Base-by-base conservation (phyloP, 257 asterid genomes). In the Solanum neorickii region DNA sequence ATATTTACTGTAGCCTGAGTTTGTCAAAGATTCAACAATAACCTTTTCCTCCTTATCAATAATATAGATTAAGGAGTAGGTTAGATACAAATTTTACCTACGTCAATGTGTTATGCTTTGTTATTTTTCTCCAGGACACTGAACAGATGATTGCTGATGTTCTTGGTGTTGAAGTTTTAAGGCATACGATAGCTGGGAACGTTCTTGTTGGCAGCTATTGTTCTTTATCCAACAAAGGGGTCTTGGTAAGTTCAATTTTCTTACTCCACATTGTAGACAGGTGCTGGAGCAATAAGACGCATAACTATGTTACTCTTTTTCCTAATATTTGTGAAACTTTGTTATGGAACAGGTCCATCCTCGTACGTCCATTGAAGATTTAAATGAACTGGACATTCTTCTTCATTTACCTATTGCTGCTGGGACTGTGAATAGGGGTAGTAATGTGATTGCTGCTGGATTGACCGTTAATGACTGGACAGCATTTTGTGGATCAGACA, bases 351-450 rank as follows among this genome's bases (percentile, higher is more conserved):
- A 52, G 62, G 62, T 52, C n/a, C 62, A 52, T 52, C 62, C 62
- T 52, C 23, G 23, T 52, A 52, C 23, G 4, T 52, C 62, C 62
- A 52, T 52, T 52, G 62, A 52, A 16, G 62, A 52, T 52, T 52
- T 52, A 23, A 52, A 52, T 18, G 62, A 52, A 52, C 62, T 52
- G 62, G 62, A 52, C 62, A 59, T 6, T 59, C 98, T 95, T 83
- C 98, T 95, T 77, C 97, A 93, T 88, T 98, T 95, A 78, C 98
- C 98, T 18, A 18, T 88, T 96, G 90, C 93, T 86, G 98, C 97
- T 1, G 98, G 99, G 42, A 92, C 98, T 29, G 95, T 96, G 87
- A 93, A 96, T 74, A 97, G 98, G 82, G 98, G 99, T 42, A 93
- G 96, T 86, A 97, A 93, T 84, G 98, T 93, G 49, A 88, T 96